Percentiles rank a stretch among this genome's conserved stretches.
Evolutionary conservation across 1,284 basidiomycete genomes (phyloP).

Genomic region (Papiliotrema laurentii): DNA sequence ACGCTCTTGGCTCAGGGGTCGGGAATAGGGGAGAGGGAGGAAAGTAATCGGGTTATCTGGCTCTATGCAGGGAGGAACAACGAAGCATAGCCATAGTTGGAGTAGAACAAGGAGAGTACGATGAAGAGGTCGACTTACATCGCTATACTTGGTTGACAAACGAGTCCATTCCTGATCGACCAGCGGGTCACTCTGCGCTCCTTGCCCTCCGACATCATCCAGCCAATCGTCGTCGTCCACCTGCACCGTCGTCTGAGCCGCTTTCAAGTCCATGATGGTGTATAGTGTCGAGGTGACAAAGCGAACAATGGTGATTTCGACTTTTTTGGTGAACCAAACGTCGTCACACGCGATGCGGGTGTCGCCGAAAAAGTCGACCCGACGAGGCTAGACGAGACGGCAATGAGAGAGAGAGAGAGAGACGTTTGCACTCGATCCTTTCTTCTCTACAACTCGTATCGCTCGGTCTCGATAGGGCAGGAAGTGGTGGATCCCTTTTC

Average conservation of each 20-base stretch:
- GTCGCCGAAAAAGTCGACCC: too few species aligned
- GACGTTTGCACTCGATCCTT: too few species aligned
- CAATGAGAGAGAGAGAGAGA: too few species aligned
- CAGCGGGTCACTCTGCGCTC: conserved; percentile 33
- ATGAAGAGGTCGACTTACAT: conserved; percentile 30
- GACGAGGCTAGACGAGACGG: too few species aligned
- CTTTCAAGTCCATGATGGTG: background rate
- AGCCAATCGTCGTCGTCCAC: conserved; percentile 44
- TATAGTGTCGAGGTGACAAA: background rate
- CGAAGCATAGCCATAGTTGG: background rate
- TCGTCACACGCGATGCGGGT: too few species aligned
- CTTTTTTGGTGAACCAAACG: background rate
- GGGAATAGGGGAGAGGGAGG: background rate
- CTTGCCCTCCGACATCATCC: conserved; percentile 22
- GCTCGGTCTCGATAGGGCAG: too few species aligned
- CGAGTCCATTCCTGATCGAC: conserved; percentile 42
- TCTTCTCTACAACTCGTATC: too few species aligned
- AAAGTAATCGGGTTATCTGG: background rate
- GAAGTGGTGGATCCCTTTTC: too few species aligned
- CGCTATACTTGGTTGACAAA: conserved; percentile 39
- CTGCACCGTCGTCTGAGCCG: too few species aligned
- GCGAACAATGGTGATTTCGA: background rate
- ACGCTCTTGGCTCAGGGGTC: background rate
- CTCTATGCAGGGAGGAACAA: background rate
- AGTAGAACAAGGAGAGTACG: background rate